Conservation (phyloP, 257 asterid genomes). For the Nicotiana obtusifolia region DNA sequence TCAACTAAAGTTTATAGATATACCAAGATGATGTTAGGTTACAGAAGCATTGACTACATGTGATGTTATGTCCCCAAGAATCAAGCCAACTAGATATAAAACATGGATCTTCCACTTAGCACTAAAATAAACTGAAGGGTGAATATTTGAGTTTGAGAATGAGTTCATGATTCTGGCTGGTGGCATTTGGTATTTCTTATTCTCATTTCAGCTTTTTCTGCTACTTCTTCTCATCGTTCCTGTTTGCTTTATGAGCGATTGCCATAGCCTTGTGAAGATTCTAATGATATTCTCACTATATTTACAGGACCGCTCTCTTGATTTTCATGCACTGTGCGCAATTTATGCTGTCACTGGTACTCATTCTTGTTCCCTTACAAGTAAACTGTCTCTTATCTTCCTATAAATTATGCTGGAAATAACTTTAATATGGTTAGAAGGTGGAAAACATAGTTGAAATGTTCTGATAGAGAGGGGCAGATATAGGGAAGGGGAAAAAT, state of each 20-base stretch:
- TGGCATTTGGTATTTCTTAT: conserved; percentile 1
- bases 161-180: neutral
- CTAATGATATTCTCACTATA: conserved; percentile 14
- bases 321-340: conserved; percentile 68
- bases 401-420: neutral
- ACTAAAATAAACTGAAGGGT: neutral
- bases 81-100: neutral
- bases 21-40: conserved; percentile 8
- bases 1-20: neutral
- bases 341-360: conserved; percentile 92
- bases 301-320: conserved; percentile 81
- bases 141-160: neutral
- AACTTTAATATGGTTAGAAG: neutral
- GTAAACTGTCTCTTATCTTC: conserved; percentile 4
- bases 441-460: neutral
- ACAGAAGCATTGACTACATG: neutral
- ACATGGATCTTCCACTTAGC: neutral
- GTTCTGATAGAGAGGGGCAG: neutral
- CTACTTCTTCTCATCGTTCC: neutral
- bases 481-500: neutral
- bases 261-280: neutral
- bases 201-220: neutral
- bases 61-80: neutral
- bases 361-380: conserved; percentile 14
- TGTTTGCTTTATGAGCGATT: neutral